Evolutionary conservation across 768 basidiomycete genomes (phyloP).

Genomic region (Suillus subluteus): DNA sequence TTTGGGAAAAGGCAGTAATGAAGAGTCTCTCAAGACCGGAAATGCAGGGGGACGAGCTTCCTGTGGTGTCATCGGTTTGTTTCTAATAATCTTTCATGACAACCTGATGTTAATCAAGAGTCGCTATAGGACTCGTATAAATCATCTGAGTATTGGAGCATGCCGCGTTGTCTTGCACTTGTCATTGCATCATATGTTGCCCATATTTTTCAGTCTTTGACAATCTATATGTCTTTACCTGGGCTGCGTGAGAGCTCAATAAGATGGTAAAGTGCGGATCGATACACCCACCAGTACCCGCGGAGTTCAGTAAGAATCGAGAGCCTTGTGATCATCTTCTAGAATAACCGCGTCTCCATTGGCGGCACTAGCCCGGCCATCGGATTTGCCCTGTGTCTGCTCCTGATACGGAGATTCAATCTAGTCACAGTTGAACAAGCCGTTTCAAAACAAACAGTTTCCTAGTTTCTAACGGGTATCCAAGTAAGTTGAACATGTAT

Average conservation of each 20-base stretch:
- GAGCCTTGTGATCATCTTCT: neutral
- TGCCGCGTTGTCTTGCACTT: neutral
- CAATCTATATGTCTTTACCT: neutral
- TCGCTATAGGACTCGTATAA: conserved; percentile 25
- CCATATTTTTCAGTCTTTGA: conserved; percentile 24
- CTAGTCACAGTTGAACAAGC: conserved; percentile 5
- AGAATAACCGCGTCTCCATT: neutral
- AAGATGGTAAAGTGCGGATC: neutral
- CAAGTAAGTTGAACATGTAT: neutral
- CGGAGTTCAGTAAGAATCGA: neutral
- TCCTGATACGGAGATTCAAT: neutral
- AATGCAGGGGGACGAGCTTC: conserved; percentile 79
- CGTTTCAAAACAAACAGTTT: neutral
- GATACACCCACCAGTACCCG: neutral
- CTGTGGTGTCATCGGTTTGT: conserved; percentile 77
- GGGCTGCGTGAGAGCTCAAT: neutral
- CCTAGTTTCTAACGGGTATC: neutral
- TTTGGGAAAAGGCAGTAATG: conserved; percentile 67
- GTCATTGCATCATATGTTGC: conserved; percentile 12
- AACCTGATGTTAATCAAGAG: neutral
- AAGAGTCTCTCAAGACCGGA: conserved; percentile 77
- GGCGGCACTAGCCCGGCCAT: neutral
- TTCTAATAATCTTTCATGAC: conserved; percentile 7
- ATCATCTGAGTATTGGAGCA: neutral
- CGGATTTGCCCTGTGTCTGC: neutral